Conservation (phyloP, 805 yeast genomes). For the Metahyphopichia silvanorum region DNA sequence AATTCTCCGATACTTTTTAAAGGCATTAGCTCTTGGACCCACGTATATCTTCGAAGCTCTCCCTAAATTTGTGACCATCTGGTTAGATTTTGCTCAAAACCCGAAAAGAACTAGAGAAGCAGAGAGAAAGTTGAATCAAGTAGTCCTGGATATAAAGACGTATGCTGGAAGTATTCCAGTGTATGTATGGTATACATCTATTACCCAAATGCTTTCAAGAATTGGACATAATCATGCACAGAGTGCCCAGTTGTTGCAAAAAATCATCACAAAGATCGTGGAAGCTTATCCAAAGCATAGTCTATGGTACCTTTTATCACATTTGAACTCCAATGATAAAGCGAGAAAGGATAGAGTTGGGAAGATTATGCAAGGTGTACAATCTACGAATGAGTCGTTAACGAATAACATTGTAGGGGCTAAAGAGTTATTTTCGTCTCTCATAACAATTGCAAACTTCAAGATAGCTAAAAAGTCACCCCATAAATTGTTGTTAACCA, state of each 20-base stretch:
- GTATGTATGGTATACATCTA: slow-evolving; percentile 72
- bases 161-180: slow-evolving; percentile 46
- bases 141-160: slow-evolving; percentile 46
- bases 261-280: slow-evolving; percentile 57
- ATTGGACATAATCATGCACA: slow-evolving; percentile 58
- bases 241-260: slow-evolving; percentile 53
- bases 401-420: slow-evolving; percentile 20
- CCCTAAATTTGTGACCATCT: slow-evolving; percentile 85
- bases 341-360: slow-evolving; percentile 25
- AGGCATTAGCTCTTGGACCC: slow-evolving; percentile 60
- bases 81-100: slow-evolving; percentile 73
- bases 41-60: slow-evolving; percentile 75
- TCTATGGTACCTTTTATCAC: slow-evolving; percentile 79
- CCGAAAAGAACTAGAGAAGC: slow-evolving; percentile 22
- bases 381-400: slow-evolving; percentile 9
- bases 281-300: slow-evolving; percentile 74
- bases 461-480: slow-evolving; percentile 33
- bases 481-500: slow-evolving; percentile 33
- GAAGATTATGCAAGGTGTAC: slow-evolving; percentile 16
- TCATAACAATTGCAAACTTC: slow-evolving; percentile 41
- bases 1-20: slow-evolving; percentile 54
- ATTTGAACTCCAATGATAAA: slow-evolving; percentile 53
- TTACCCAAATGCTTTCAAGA: slow-evolving; percentile 84
- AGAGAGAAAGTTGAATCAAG: slow-evolving; percentile 38
- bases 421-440: slow-evolving; percentile 35